Evolutionary conservation across 169 alveolate genomes (phyloP).

Genomic region (Neospora caninum): DNA sequence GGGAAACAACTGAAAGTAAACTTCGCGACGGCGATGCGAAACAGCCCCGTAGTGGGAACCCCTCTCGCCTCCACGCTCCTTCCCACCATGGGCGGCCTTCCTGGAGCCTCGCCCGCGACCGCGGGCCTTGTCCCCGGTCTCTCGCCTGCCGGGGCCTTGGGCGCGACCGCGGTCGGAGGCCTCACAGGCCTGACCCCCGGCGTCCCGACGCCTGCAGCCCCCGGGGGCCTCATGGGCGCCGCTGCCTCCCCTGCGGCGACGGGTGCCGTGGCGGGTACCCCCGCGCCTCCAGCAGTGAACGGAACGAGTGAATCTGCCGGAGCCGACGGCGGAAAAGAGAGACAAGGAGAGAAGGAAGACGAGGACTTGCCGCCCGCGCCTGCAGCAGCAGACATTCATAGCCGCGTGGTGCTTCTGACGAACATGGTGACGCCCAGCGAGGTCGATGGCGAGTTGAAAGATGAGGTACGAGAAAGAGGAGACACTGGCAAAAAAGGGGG

Average conservation of each 20-base stretch:
- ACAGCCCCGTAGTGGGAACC: background rate
- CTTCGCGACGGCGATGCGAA: conserved; percentile 71
- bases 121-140: conserved; percentile 26
- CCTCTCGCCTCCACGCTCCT: conserved; percentile 4
- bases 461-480: conserved; percentile 61
- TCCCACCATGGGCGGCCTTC: conserved; percentile 35
- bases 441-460: conserved; percentile 72
- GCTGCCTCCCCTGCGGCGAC: background rate
- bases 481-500: background rate
- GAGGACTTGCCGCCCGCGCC: background rate
- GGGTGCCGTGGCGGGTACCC: conserved; percentile 14
- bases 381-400: background rate
- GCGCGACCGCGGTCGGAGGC: conserved; percentile 24
- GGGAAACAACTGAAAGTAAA: conserved; percentile 74
- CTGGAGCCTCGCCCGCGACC: conserved; percentile 65
- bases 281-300: conserved; percentile 44
- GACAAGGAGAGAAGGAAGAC: background rate
- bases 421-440: conserved; percentile 76
- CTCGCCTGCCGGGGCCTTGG: background rate
- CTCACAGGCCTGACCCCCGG: conserved; percentile 2
- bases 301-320: conserved; percentile 35
- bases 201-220: background rate
- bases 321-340: background rate
- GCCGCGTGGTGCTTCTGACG: conserved; percentile 60
- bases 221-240: conserved; percentile 7